A percentile compares a stretch with the other conserved stretches of the same genome.
Evolutionary conservation across 2,329 filamentous ascomycete genomes (phyloP).

Genomic region (Botrytis byssoidea): DNA sequence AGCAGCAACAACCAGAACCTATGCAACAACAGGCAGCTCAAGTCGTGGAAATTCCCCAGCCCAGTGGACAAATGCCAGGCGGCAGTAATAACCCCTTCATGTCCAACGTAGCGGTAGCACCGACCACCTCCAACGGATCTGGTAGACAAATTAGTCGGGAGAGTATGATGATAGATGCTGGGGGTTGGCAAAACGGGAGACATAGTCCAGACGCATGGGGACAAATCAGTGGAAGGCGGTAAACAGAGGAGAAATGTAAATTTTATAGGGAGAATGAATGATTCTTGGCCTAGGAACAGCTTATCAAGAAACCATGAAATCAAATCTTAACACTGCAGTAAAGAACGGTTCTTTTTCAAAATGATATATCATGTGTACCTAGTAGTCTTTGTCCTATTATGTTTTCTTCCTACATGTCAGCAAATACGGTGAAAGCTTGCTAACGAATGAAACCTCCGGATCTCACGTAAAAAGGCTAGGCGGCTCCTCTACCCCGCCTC

Average conservation of each 20-base stretch:
- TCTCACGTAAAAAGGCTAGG: neutral
- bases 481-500: slow-evolving; percentile 13
- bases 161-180: slow-evolving; percentile 53
- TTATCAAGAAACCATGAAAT: neutral
- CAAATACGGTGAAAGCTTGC: neutral
- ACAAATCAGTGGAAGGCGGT: slow-evolving; percentile 49
- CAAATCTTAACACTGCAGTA: neutral
- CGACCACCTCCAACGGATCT: slow-evolving; percentile 33
- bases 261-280: slow-evolving; percentile 1
- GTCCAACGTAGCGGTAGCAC: slow-evolving; percentile 24
- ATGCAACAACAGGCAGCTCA: slow-evolving; percentile 26
- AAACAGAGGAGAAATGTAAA: neutral
- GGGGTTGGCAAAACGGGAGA: slow-evolving; percentile 63
- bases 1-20: slow-evolving; percentile 26
- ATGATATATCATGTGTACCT: neutral
- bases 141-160: slow-evolving; percentile 60
- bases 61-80: slow-evolving; percentile 23
- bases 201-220: slow-evolving; percentile 81
- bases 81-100: slow-evolving; percentile 40
- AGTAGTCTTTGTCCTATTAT: neutral
- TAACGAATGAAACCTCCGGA: neutral
- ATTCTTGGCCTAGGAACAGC: slow-evolving; percentile 16
- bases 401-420: neutral
- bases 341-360: neutral
- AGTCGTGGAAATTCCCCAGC: slow-evolving; percentile 11